Conservation (phyloP, 2,329 filamentous ascomycete genomes). For the Didymellaceae sp. region DNA sequence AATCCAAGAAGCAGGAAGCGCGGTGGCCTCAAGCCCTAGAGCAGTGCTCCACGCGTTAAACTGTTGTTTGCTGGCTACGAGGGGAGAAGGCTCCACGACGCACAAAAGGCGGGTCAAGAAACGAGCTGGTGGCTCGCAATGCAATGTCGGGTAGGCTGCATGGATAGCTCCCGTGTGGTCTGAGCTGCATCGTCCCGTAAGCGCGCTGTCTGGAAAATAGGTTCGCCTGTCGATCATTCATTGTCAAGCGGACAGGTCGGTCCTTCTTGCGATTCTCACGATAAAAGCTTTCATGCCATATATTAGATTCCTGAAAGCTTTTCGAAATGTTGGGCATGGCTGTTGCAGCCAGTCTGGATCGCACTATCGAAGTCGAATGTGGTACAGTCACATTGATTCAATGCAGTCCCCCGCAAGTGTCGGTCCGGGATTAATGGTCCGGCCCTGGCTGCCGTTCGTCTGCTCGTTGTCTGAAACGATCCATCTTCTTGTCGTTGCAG, state of each 20-base stretch:
- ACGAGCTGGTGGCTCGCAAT: slow-evolving; percentile 25
- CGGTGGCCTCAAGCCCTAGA: slow-evolving; percentile 31
- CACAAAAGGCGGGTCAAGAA: slow-evolving; percentile 32
- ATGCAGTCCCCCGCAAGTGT: slow-evolving; percentile 10
- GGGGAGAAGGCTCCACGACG: slow-evolving; percentile 26
- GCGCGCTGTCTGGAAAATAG: slow-evolving; percentile 11
- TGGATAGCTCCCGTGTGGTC: slow-evolving; percentile 29
- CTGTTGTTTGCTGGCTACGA: slow-evolving; percentile 25
- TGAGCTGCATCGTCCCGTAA: slow-evolving; percentile 32
- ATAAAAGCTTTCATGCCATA: background rate
- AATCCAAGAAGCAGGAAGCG: slow-evolving; percentile 26
- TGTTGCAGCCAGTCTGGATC: slow-evolving; percentile 12
- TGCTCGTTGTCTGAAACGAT: background rate
- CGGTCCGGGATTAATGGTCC: background rate
- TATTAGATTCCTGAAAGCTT: background rate
- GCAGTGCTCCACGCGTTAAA: slow-evolving; percentile 25
- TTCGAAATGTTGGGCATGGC: background rate
- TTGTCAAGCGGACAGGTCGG: background rate
- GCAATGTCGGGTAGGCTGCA: slow-evolving; percentile 24
- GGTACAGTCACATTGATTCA: slow-evolving; percentile 14
- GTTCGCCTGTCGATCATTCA: slow-evolving; percentile 16
- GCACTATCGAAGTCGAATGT: slow-evolving; percentile 12
- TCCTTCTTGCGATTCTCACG: slow-evolving; percentile 1
- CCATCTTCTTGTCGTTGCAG: background rate
- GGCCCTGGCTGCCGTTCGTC: slow-evolving; percentile 5